These are phyloP conservation scores for Rhynchosporium secalis DNA, from an alignment of 2,329 filamentous ascomycete genomes.

Conservation along the genomic window DNA sequence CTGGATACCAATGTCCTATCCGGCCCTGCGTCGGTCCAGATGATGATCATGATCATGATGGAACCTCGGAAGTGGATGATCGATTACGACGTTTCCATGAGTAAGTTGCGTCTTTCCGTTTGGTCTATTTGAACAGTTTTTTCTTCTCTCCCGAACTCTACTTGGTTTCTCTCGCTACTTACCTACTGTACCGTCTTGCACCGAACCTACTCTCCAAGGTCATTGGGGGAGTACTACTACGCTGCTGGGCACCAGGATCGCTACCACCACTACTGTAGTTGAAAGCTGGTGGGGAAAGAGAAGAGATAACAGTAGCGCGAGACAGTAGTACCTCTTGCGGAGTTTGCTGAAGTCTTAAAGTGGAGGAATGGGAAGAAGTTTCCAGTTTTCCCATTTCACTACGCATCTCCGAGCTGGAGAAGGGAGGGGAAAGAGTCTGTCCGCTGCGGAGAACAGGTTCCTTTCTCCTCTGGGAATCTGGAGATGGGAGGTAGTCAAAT, in stretches of 20 bases:
- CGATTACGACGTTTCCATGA: background rate
- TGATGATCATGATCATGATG: background rate
- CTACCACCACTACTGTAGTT: background rate
- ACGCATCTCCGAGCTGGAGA: background rate
- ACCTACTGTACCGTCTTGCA: background rate
- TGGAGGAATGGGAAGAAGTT: conserved; percentile 3
- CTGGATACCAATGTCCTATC: background rate
- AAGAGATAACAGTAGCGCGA: background rate
- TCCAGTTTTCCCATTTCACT: background rate
- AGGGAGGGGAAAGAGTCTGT: background rate
- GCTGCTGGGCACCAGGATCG: background rate
- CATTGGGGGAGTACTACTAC: background rate
- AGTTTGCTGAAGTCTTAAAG: background rate
- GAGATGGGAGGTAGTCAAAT: conserved; percentile 3
- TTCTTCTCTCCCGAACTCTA: background rate
- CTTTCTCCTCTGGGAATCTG: conserved; percentile 9
- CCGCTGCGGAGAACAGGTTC: background rate
- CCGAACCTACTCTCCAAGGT: background rate
- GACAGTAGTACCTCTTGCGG: background rate
- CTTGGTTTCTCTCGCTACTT: background rate
- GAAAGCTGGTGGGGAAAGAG: background rate
- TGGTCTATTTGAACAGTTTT: too few species aligned
- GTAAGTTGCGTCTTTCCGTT: background rate
- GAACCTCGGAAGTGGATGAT: background rate
- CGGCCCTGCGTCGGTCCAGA: conserved; percentile 7